Conservation (phyloP, 176 grass and related monocot species). For the Ensete ventricosum region DNA sequence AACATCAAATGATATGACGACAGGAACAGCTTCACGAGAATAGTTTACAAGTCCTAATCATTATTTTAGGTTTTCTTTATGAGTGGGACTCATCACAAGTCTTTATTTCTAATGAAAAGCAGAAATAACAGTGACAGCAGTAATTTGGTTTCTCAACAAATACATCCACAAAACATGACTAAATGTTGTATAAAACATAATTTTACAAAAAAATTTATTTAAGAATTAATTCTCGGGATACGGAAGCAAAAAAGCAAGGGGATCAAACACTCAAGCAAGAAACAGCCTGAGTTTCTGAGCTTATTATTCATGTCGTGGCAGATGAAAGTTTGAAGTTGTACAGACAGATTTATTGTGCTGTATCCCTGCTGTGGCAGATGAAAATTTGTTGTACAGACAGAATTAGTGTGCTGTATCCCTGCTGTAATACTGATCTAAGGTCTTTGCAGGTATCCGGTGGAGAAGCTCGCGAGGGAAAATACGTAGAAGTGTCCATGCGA, state of each 20-base stretch:
- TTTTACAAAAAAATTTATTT: no score
- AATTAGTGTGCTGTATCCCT: slow-evolving; percentile 55
- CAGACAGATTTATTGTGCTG: slow-evolving; percentile 32
- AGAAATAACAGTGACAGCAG: no score
- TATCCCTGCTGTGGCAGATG: slow-evolving; percentile 27
- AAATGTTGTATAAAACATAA: no score
- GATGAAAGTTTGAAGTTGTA: slow-evolving; percentile 1
- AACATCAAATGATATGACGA: no score
- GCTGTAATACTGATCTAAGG: slow-evolving; percentile 73
- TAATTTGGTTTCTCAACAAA: no score
- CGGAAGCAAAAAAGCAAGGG: background rate
- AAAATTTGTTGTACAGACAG: slow-evolving; percentile 6
- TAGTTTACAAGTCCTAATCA: no score
- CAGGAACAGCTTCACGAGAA: no score
- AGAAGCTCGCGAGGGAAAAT: slow-evolving; percentile 87
- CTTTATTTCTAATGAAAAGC: no score
- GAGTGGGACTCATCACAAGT: no score
- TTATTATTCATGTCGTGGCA: background rate
- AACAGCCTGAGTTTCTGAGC: background rate
- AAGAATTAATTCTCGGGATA: no score
- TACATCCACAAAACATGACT: no score
- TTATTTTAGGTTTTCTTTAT: no score
- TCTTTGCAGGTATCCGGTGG: slow-evolving; percentile 72
- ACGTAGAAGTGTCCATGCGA: slow-evolving; percentile 81
- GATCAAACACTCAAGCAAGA: background rate